A percentile compares a stretch with the other conserved stretches of the same genome.
These are phyloP conservation scores for Phytophthora litchii DNA, from an alignment of 352 stramenopile species.

Conservation along the genomic window DNA sequence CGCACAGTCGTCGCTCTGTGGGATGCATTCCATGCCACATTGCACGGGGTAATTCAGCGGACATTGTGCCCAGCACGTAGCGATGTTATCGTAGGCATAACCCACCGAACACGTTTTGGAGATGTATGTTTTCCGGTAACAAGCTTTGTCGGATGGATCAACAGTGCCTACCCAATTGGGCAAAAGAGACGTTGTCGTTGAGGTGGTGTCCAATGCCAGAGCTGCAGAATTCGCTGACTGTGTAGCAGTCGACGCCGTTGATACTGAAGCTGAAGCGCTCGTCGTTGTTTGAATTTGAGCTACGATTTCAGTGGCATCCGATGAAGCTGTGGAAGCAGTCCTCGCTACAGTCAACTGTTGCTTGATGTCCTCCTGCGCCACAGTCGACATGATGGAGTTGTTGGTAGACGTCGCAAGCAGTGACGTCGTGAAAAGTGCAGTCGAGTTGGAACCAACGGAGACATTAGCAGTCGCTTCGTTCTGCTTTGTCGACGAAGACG, in stretches of 20 bases:
- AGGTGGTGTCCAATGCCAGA: conserved; percentile 9
- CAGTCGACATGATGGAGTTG: neutral
- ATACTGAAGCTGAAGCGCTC: neutral
- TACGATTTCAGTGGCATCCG: conserved; percentile 2
- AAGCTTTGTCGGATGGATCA: conserved; percentile 38
- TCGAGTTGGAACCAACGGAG: conserved; percentile 17
- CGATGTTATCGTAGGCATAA: conserved; percentile 61
- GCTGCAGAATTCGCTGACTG: conserved; percentile 1
- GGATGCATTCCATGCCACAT: conserved; percentile 75
- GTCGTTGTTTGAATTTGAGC: conserved; percentile 1
- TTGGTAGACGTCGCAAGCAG: conserved; percentile 4
- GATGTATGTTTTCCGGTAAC: conserved; percentile 58
- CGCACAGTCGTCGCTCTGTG: conserved; percentile 64
- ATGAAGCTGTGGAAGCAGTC: neutral
- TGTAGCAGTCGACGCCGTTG: neutral
- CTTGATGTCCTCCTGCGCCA: conserved; percentile 1
- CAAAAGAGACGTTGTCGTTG: conserved; percentile 20
- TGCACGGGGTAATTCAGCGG: conserved; percentile 73
- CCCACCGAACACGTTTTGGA: conserved; percentile 39
- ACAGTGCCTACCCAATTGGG: conserved; percentile 37
- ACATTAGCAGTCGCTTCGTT: neutral
- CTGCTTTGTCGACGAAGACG: neutral
- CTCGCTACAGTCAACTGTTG: conserved; percentile 1
- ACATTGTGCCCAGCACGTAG: conserved; percentile 75
- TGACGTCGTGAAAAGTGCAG: conserved; percentile 1